A percentile compares a stretch with the other conserved stretches of the same genome.
These are phyloP conservation scores for Tillandsia leiboldiana DNA, from an alignment of 176 grass and related monocot genomes.

Conservation along the genomic window DNA sequence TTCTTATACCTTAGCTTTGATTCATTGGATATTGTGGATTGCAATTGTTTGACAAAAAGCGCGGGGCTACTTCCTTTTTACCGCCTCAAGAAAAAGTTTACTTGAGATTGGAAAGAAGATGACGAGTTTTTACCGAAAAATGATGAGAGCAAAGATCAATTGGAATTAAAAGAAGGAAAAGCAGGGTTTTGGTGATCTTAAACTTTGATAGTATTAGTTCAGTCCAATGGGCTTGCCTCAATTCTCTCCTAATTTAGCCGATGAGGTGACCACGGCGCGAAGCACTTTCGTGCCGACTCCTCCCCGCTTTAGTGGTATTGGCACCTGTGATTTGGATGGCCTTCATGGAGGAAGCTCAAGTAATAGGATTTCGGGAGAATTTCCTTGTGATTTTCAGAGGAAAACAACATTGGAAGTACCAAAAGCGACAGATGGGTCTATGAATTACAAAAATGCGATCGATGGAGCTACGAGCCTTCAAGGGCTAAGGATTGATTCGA, in stretches of 20 bases:
- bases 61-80: not conserved
- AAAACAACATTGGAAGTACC: conserved; percentile 22
- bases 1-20: too few relatives aligned
- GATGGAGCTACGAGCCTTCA: conserved; percentile 25
- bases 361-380: conserved; percentile 11
- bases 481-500: conserved; percentile 36
- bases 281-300: conserved; percentile 35
- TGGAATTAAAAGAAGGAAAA: not conserved
- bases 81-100: not conserved
- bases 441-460: conserved; percentile 17
- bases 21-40: conserved; percentile 1
- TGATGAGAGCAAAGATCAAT: not conserved
- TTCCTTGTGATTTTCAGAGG: conserved; percentile 38
- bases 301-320: conserved; percentile 13
- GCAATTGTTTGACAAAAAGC: not conserved
- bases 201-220: not conserved
- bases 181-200: not conserved
- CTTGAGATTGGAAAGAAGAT: not conserved
- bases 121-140: not conserved
- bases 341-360: conserved; percentile 23
- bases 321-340: conserved; percentile 23
- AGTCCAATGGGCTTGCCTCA: conserved; percentile 77
- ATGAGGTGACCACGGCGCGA: conserved; percentile 27
- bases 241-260: conserved; percentile 23
- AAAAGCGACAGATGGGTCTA: conserved; percentile 23